Evolutionary conservation across 169 alveolate species (phyloP).

Genomic region (Cryptosporidium xiaoi): DNA sequence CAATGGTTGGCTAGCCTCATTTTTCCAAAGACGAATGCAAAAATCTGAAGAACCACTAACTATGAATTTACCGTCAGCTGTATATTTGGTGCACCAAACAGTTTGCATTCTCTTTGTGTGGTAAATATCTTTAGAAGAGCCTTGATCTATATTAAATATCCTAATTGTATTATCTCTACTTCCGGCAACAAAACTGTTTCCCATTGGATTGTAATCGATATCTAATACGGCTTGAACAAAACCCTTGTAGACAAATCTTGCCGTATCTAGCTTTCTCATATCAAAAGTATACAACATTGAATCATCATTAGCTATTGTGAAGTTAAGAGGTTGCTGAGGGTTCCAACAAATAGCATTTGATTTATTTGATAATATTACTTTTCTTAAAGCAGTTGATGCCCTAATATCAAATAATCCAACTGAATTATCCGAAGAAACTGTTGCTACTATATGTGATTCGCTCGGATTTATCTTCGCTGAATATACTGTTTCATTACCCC

Average conservation of each 20-base stretch:
- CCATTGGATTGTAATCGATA: conserved; percentile 96
- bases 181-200: conserved; percentile 97
- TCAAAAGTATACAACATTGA: conserved; percentile 97
- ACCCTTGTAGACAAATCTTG: conserved; percentile 94
- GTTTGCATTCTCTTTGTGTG: conserved; percentile 97
- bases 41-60: conserved; percentile 97
- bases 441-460: conserved; percentile 87
- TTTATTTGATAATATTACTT: conserved; percentile 89
- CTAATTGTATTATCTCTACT: conserved; percentile 97
- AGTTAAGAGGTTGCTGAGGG: conserved; percentile 96
- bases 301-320: conserved; percentile 98
- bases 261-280: conserved; percentile 93
- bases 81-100: conserved; percentile 89
- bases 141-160: conserved; percentile 90
- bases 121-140: conserved; percentile 95
- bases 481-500: conserved; percentile 88
- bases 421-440: conserved; percentile 91
- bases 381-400: conserved; percentile 90
- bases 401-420: conserved; percentile 90
- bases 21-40: conserved; percentile 97
- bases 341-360: conserved; percentile 96
- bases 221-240: conserved; percentile 93
- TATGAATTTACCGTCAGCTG: conserved; percentile 94
- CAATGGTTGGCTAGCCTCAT: conserved; percentile 87
- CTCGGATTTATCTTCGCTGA: conserved; percentile 94